Base-by-base conservation (phyloP, 495 filamentous ascomycete genomes). In the Neurospora sp. region DNA sequence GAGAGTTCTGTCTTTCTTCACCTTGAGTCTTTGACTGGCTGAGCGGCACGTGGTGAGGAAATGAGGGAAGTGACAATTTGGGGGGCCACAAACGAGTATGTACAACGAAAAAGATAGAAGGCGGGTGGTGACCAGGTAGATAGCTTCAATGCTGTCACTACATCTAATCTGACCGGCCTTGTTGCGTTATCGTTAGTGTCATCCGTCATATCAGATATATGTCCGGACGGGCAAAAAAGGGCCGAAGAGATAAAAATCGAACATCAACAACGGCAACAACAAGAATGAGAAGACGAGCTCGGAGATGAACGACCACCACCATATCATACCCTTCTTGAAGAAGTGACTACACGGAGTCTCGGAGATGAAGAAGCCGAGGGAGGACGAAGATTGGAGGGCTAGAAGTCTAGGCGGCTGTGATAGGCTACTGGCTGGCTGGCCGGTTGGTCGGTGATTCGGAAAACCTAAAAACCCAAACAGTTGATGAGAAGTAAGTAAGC, bases 141-240 rank as follows among this genome's bases (percentile, higher is more conserved):
- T 35, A 5, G 35, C 35, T 35, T 35, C 35, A 35, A 35, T 35
- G 35, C 35, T 35, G 35, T 35, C 35, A 35, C 35, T 35, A 5
- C 35, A 35, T 5, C 3, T 74, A 78, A 76, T 76, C 76, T 73
- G 62, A 54, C 72, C 70, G 70, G 38, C 42, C 27, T 31, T 39
- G 70, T 73, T 41, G 69, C 11, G 39, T 48, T 54, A 20, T 71
- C 70, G 39, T 16, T 11, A 31, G 16, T 41, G 40, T 42, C 40
- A 42, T 16, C 14, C 40, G 16, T 42, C 14, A 42, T 16, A 44
- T 42, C 40, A 42, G 4, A 44, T 35, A 16, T 16, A 44, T 5
- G 6, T 44, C 14, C 41, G 41, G 41, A 7, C 5, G 23, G 27
- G 27, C 6, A 35, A 18, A 66, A 18, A 66, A 66, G 54, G 54